Percentiles rank a stretch among this genome's conserved stretches.
These are phyloP conservation scores for Penicillium sp. DNA, from an alignment of 2,329 filamentous ascomycete species.

Conservation along the genomic window DNA sequence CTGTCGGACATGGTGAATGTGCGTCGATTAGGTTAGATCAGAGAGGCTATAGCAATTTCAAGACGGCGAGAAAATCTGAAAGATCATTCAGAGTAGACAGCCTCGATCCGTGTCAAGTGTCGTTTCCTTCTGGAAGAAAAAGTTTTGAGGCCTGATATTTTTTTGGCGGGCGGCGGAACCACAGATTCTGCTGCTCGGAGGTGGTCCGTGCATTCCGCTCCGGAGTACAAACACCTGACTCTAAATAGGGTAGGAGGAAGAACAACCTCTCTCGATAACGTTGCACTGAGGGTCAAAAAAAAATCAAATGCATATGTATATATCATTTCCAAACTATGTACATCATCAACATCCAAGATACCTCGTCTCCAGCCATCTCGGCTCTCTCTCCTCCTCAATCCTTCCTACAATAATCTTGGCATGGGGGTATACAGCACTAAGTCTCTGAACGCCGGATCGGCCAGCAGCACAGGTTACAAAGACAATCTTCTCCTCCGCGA, in stretches of 20 bases:
- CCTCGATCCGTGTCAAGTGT: conserved; percentile 3
- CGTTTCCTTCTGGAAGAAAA: conserved; percentile 2
- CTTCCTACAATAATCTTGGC: conserved; percentile 85
- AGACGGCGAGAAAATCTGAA: neutral
- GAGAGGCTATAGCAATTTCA: neutral
- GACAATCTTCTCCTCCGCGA: conserved; percentile 81
- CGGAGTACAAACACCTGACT: neutral
- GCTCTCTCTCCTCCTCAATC: conserved; percentile 79
- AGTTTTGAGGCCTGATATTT: conserved; percentile 24
- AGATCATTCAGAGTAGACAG: neutral
- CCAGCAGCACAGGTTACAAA: conserved; percentile 93
- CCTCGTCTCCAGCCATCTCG: conserved; percentile 85
- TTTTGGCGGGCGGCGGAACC: conserved; percentile 26
- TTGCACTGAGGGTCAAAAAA: neutral
- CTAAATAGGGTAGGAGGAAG: neutral
- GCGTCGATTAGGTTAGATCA: neutral
- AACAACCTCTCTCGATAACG: neutral
- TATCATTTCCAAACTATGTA: neutral
- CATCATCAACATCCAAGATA: conserved; percentile 79
- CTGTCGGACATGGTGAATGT: conserved; percentile 39
- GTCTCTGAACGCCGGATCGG: conserved; percentile 77
- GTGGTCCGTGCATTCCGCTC: conserved; percentile 34
- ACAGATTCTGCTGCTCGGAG: conserved; percentile 28
- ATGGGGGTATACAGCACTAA: conserved; percentile 86
- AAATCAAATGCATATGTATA: conserved; percentile 4